Percentiles rank a stretch among this genome's conserved stretches.
phyloP scores from a whole-genome alignment of 495 filamentous ascomycete genomes.

The Barbatosphaeria neglecta region DNA sequence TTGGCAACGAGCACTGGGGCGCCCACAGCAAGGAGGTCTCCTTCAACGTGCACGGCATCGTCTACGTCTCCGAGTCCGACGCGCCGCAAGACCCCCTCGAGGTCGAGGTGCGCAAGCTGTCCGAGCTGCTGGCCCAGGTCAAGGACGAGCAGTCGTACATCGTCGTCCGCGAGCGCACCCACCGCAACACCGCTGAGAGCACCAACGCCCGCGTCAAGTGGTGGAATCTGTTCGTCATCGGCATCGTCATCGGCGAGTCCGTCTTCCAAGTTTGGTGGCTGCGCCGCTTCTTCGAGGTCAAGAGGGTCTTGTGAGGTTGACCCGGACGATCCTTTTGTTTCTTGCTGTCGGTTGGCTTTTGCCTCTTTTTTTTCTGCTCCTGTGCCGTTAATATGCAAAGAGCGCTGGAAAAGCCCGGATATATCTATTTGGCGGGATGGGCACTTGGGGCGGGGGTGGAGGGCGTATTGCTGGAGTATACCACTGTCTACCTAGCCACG shows the following conservation, averaged over 20 bases:
- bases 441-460: too few species aligned
- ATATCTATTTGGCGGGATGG: too few species aligned
- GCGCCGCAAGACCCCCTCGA: conserved; percentile 80
- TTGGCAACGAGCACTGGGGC: conserved; percentile 94
- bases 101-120: conserved; percentile 74
- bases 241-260: conserved; percentile 79
- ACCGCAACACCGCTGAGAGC: conserved; percentile 97
- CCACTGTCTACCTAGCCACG: too few species aligned
- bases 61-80: conserved; percentile 88
- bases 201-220: conserved; percentile 95
- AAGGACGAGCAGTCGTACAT: conserved; percentile 98
- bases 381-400: too few species aligned
- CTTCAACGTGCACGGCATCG: conserved; percentile 97
- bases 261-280: conserved; percentile 99
- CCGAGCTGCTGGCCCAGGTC: conserved; percentile 77
- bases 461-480: too few species aligned
- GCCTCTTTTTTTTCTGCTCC: too few species aligned
- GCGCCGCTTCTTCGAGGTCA: conserved; percentile 88
- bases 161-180: conserved; percentile 83
- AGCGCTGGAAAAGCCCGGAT: too few species aligned
- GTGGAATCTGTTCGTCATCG: conserved; percentile 97
- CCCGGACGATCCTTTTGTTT: conserved; percentile 4
- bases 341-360: too few species aligned
- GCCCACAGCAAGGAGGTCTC: conserved; percentile 91
- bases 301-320: conserved; percentile 18